Evolutionary conservation across 139 green algal genomes (phyloP), one percentile per base, ranked within the genome.

Genomic region (Eudorina sp.): DNA sequence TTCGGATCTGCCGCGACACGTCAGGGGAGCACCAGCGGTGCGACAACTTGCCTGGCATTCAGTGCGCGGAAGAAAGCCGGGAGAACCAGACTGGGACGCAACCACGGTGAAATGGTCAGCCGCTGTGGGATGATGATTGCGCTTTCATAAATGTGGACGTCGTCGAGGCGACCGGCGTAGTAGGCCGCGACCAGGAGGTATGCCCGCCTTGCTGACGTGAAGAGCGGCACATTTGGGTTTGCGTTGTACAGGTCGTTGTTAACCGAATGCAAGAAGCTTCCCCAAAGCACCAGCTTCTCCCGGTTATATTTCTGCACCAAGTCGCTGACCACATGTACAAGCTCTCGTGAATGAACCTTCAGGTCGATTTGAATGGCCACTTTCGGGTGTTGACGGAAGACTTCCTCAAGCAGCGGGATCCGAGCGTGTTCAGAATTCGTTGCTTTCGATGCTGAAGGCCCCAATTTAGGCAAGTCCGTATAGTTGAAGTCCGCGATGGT

Each of bases 41-140:
- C n/a, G n/a, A n/a, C n/a, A 5, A 31, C 68, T 16, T n/a, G 51
- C 75, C 75, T 68, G 29, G 46, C 48, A 31, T 86, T 41, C 16
- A 86, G 58, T 9, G n/a, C 36, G 11, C 53, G 53, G 27, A 84
- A 84, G 53, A 84, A 84, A 53, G 23, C 77, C 9, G 77, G 53
- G 29, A 84, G 36, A 53, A 73, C 0, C 25, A 84, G 53, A 38
- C 53, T 73, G 4, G 25, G 53, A 11, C 38, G 53, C 29, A 60
- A 41, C 53, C 53, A 53, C 48, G 0, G 2, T 19, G 29, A 38
- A 23, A 48, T 41, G 0, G n/a, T 18, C 21, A 74, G 8, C 11
- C 82, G 66, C 82, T 34, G 55, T 4, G 83, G 83, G 23, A 88
- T 66, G 48, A 88, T 88, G 23, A 88, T 31, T 13, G 83, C 83